Evolutionary conservation across 2,329 filamentous ascomycete species (phyloP).

Genomic region (Trichoderma pleuroti): DNA sequence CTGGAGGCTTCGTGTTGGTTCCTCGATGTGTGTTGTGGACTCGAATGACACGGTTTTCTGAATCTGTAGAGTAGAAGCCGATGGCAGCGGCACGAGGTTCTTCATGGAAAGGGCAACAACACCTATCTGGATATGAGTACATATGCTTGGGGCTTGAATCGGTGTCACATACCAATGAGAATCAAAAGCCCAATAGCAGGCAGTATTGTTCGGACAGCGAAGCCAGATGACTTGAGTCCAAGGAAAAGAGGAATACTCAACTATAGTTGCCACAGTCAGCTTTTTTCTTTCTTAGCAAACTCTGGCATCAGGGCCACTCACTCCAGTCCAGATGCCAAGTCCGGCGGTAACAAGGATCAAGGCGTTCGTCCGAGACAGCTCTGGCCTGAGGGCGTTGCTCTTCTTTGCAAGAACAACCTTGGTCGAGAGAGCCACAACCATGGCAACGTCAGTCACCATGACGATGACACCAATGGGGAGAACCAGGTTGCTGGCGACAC

Average conservation of each 20-base stretch:
- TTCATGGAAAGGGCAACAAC: conserved; percentile 37
- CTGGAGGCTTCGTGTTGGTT: neutral
- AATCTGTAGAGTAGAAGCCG: neutral
- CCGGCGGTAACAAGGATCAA: conserved; percentile 42
- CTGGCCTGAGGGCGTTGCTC: conserved; percentile 28
- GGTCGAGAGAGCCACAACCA: conserved; percentile 42
- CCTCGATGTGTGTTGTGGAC: neutral
- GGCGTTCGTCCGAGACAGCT: conserved; percentile 36
- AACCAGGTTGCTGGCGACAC: conserved; percentile 46
- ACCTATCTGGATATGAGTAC: conserved; percentile 21
- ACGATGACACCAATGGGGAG: conserved; percentile 44
- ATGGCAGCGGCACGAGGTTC: conserved; percentile 15
- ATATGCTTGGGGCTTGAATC: too few species aligned
- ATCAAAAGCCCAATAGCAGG: conserved; percentile 50
- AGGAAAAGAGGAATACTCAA: conserved; percentile 51
- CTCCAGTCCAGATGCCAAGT: conserved; percentile 52
- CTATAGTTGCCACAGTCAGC: conserved; percentile 31
- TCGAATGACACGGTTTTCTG: conserved; percentile 1
- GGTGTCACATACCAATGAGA: conserved; percentile 41
- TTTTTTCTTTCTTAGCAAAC: neutral
- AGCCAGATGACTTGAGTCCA: conserved; percentile 41
- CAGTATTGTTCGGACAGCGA: conserved; percentile 47
- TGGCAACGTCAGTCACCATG: conserved; percentile 44
- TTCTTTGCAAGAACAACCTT: conserved; percentile 40
- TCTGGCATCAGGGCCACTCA: conserved; percentile 33